Evolutionary conservation across 1,284 basidiomycete genomes (phyloP), one percentile per base, ranked within the genome.

Genomic region (Tetrapyrgos nigripes): DNA sequence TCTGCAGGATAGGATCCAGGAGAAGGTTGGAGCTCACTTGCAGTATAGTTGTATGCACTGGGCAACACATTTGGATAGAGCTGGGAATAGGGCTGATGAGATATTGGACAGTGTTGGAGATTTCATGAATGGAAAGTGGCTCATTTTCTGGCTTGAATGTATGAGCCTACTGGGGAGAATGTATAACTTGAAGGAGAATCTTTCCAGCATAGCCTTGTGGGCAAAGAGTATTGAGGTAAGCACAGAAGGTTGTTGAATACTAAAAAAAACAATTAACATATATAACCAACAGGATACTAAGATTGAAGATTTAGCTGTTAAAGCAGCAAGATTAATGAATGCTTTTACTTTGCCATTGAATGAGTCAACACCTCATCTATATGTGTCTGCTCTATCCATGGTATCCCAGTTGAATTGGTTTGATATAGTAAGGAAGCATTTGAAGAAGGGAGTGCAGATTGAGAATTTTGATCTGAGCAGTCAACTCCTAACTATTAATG

Each of bases 351-450:
- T 5, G 14, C 14, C 44, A 19, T 58, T 65, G 4, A 40, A 54
- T 14, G 26, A 27, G n/a, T 27, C 24, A 9, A 47, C 62, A 11
- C 47, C 37, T 8, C 62, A 65, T 50, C 17, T 50, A 31, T 50
- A 50, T 50, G 8, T 50, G 6, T 50, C 48, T 21, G 48, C 26
- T 19, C 11, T 50, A 11, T n/a, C 48, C 13, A 31, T 50, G 17
- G 8, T 50, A 4, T 31, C 48, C 14, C 17, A 9, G 21, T 4
- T 17, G 21, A 31, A 27, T 14, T 17, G 14, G n/a, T 3, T 24
- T 50, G 24, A n/a, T n/a, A n/a, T n/a, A n/a, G n/a, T n/a, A n/a
- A n/a, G n/a, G n/a, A n/a, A n/a, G n/a, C n/a, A n/a, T n/a, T n/a
- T n/a, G n/a, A n/a, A n/a, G n/a, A n/a, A n/a, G n/a, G n/a, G n/a